Evolutionary conservation across 495 filamentous ascomycete genomes (phyloP).

Genomic region (Zalerion maritima): DNA sequence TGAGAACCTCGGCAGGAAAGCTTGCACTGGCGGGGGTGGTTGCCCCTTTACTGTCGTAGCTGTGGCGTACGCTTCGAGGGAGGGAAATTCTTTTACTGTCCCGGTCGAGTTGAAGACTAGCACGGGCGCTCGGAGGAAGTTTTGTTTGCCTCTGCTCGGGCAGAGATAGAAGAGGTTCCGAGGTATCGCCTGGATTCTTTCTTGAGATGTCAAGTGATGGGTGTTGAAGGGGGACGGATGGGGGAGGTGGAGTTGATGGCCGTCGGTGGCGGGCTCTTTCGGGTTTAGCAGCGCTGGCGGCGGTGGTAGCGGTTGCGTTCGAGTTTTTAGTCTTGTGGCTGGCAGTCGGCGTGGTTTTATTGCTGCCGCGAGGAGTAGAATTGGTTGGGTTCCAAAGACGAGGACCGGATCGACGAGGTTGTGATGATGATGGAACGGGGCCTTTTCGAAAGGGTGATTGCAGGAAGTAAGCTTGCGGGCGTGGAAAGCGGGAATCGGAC

Average conservation of each 20-base stretch:
- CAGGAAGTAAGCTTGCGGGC: constrained; percentile 17
- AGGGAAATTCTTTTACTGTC: constrained; percentile 53
- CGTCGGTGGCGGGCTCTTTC: constrained; percentile 14
- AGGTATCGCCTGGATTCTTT: constrained; percentile 18
- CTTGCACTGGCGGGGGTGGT: constrained; percentile 15
- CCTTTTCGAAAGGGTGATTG: constrained; percentile 33
- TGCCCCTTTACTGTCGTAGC: constrained; percentile 33
- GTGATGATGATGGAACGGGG: constrained; percentile 10
- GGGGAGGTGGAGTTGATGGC: constrained; percentile 32
- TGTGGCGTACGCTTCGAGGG: constrained; percentile 38
- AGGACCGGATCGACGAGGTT: constrained; percentile 25
- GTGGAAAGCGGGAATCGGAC: constrained; percentile 21
- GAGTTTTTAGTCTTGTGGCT: constrained; percentile 1
- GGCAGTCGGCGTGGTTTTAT: not conserved
- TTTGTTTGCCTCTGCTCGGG: constrained; percentile 50
- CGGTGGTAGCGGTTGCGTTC: not conserved
- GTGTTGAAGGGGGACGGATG: constrained; percentile 30
- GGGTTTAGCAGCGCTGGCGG: not conserved
- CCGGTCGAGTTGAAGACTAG: constrained; percentile 52
- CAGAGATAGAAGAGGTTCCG: constrained; percentile 50
- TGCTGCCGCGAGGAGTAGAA: constrained; percentile 30
- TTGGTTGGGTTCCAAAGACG: constrained; percentile 53
- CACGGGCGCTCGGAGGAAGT: constrained; percentile 33
- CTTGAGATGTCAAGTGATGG: constrained; percentile 21
- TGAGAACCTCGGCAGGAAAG: not conserved